phyloP scores from a whole-genome alignment of 345 rosid species.

The Reutealis trisperma region DNA sequence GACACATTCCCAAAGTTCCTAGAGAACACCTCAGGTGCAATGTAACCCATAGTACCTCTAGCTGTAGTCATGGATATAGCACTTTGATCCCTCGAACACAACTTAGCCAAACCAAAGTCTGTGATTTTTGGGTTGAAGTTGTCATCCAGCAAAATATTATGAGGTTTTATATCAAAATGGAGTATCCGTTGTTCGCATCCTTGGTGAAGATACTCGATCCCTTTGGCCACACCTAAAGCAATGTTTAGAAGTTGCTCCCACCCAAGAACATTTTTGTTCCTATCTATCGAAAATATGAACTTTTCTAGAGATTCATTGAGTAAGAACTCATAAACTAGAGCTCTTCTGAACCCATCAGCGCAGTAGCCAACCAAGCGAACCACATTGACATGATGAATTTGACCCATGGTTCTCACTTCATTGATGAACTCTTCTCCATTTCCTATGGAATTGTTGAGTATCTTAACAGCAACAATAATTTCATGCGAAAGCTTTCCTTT shows the following conservation, averaged over 20 bases:
- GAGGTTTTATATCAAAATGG: slow-evolving; percentile 7
- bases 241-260: not conserved
- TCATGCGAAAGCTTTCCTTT: slow-evolving; percentile 11
- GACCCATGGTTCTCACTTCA: slow-evolving; percentile 21
- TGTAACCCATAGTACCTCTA: slow-evolving; percentile 2
- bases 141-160: slow-evolving; percentile 13
- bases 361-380: slow-evolving; percentile 18
- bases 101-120: slow-evolving; percentile 5
- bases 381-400: slow-evolving; percentile 23
- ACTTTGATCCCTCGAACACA: slow-evolving; percentile 12
- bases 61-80: slow-evolving; percentile 1
- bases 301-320: slow-evolving; percentile 22
- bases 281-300: slow-evolving; percentile 10
- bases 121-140: slow-evolving; percentile 9
- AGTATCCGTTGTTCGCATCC: slow-evolving; percentile 26
- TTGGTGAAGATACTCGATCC: slow-evolving; percentile 24
- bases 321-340: slow-evolving; percentile 27
- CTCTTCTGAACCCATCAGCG: slow-evolving; percentile 24
- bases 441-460: slow-evolving; percentile 11
- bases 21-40: slow-evolving; percentile 32
- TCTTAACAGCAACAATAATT: slow-evolving; percentile 6
- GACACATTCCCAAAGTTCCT: slow-evolving; percentile 19
- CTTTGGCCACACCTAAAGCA: not conserved
- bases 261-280: not conserved
- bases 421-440: slow-evolving; percentile 25